Evolutionary conservation across 1,139 yeast species (phyloP).

Genomic region (Suzukiozyma palmioleophila): DNA sequence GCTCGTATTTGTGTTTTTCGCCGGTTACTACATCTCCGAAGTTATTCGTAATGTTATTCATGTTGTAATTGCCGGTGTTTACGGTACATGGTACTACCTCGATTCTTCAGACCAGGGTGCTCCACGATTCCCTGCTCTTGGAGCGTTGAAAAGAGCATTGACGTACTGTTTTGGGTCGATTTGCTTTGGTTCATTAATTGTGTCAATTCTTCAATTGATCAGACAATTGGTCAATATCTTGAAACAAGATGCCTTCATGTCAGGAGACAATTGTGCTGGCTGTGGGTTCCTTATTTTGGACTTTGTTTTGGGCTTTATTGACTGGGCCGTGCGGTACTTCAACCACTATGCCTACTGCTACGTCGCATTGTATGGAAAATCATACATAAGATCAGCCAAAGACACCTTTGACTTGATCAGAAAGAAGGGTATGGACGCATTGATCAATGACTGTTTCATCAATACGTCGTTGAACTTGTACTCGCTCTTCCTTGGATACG

Average conservation of each 20-base stretch:
- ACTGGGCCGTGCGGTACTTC: conserved; percentile 81
- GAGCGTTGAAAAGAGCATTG: conserved; percentile 77
- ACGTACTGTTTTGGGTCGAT: conserved; percentile 89
- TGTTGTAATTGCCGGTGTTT: conserved; percentile 79
- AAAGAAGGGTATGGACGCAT: conserved; percentile 80
- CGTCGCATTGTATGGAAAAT: conserved; percentile 81
- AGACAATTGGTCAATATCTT: conserved; percentile 46
- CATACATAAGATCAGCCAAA: conserved; percentile 69
- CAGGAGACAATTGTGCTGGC: conserved; percentile 53
- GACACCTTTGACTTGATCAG: conserved; percentile 79
- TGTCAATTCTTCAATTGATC: conserved; percentile 65
- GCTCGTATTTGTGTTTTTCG: conserved; percentile 69
- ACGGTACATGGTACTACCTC: conserved; percentile 88
- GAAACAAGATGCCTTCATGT: conserved; percentile 50
- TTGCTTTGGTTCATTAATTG: conserved; percentile 82
- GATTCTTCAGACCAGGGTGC: conserved; percentile 74
- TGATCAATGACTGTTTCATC: conserved; percentile 80
- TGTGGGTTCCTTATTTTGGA: conserved; percentile 54
- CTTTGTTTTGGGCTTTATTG: conserved; percentile 58
- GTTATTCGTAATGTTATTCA: conserved; percentile 83
- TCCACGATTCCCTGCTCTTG: conserved; percentile 76
- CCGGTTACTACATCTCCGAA: conserved; percentile 83
- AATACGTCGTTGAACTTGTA: conserved; percentile 73
- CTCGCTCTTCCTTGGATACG: conserved; percentile 64
- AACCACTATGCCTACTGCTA: conserved; percentile 89